Evolutionary conservation across 139 green algal genomes (phyloP).

Genomic region (Picochlorum sp.): DNA sequence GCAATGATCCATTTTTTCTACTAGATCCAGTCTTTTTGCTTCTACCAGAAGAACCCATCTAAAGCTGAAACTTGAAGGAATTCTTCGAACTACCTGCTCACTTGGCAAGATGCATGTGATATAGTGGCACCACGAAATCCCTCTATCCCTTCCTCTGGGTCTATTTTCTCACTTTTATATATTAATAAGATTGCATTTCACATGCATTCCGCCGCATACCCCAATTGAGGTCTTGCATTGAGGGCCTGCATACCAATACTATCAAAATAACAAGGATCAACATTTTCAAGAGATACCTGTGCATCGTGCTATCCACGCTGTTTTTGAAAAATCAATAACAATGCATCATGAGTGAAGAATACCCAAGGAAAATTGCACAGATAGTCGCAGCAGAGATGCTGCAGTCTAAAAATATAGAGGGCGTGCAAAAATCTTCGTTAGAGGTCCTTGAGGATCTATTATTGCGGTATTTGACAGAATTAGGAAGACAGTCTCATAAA

Average conservation of each 20-base stretch:
- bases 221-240: too few relatives aligned
- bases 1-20: slow-evolving; percentile 11
- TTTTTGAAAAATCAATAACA: too few relatives aligned
- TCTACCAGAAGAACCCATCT: slow-evolving; percentile 16
- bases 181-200: too few relatives aligned
- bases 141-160: too few relatives aligned
- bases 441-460: slow-evolving; percentile 75
- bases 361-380: slow-evolving; percentile 44
- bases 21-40: slow-evolving; percentile 17
- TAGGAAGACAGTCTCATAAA: slow-evolving; percentile 42
- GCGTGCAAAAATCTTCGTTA: slow-evolving; percentile 54
- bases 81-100: background rate
- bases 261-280: too few relatives aligned
- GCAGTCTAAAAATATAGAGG: slow-evolving; percentile 56
- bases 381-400: slow-evolving; percentile 53
- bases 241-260: too few relatives aligned
- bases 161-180: too few relatives aligned
- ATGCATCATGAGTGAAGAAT: slow-evolving; percentile 39
- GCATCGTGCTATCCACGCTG: too few relatives aligned
- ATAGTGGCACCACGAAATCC: background rate
- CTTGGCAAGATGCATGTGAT: background rate
- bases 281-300: too few relatives aligned
- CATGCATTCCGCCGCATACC: too few relatives aligned
- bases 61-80: background rate
- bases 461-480: slow-evolving; percentile 61